Conservation (phyloP, 129 eudicot genomes). For the Pulicaria dysenterica region DNA sequence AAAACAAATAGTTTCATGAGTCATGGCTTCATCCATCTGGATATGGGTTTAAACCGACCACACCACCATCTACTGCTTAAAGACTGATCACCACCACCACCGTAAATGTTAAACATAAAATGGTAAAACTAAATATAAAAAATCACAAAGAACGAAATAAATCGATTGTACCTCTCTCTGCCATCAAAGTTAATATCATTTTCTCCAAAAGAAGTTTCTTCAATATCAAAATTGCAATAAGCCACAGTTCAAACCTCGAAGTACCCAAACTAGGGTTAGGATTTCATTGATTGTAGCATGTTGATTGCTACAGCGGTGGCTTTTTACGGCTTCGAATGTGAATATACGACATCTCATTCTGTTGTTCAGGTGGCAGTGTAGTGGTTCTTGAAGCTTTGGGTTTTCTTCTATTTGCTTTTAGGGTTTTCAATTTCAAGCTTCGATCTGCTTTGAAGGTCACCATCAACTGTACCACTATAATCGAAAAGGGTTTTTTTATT, state of each 20-base stretch:
- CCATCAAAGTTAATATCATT: constrained; percentile 64
- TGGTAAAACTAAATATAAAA: not conserved
- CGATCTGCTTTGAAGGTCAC: too few relatives aligned
- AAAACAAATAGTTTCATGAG: too few relatives aligned
- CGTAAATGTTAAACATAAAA: constrained; percentile 1
- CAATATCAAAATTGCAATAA: constrained; percentile 36
- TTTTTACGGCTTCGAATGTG: constrained; percentile 75
- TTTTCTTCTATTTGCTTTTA: too few relatives aligned
- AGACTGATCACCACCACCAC: too few relatives aligned
- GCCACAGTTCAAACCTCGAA: constrained; percentile 32
- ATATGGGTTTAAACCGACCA: too few relatives aligned
- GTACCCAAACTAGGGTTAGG: constrained; percentile 19
- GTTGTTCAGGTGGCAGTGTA: constrained; percentile 9
- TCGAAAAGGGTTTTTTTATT: too few relatives aligned
- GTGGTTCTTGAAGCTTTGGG: constrained; percentile 36
- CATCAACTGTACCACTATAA: too few relatives aligned
- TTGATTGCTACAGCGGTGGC: constrained; percentile 38
- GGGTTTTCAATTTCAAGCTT: too few relatives aligned
- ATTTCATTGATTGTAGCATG: constrained; percentile 20
- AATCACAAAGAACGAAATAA: not conserved
- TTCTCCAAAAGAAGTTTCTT: constrained; percentile 68
- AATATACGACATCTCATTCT: constrained; percentile 50
- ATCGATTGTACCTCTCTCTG: constrained; percentile 59
- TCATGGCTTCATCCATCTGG: too few relatives aligned
- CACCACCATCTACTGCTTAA: too few relatives aligned